Evolutionary conservation across 495 filamentous ascomycete species (phyloP).

Genomic region (Physcia stellaris): DNA sequence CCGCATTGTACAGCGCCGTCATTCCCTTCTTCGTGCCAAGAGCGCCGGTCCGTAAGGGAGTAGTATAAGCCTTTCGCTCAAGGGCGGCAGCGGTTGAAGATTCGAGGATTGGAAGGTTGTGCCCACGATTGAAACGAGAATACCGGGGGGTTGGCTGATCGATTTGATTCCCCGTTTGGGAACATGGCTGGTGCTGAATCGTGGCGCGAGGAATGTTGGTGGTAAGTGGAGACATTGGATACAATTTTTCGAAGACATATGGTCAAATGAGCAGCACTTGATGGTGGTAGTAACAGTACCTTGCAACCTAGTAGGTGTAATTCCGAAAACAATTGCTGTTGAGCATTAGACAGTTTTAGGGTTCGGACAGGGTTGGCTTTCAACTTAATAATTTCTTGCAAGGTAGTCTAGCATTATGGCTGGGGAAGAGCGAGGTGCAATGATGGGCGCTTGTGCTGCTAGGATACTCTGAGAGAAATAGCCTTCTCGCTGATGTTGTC

Average conservation of each 20-base stretch:
- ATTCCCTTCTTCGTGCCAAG: slow-evolving; percentile 88
- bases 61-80: slow-evolving; percentile 57
- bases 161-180: slow-evolving; percentile 30
- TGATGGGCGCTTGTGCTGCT: too few species aligned
- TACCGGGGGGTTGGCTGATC: slow-evolving; percentile 32
- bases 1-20: slow-evolving; percentile 71
- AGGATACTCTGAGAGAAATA: too few species aligned
- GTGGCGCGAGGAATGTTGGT: slow-evolving; percentile 13
- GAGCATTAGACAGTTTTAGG: too few species aligned
- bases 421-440: too few species aligned
- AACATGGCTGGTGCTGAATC: slow-evolving; percentile 3
- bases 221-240: slow-evolving; percentile 9
- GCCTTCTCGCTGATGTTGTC: too few species aligned
- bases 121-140: slow-evolving; percentile 32
- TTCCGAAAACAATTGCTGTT: too few species aligned
- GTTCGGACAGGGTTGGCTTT: too few species aligned
- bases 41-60: slow-evolving; percentile 69
- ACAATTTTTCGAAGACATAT: slow-evolving; percentile 7
- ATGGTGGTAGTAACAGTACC: too few species aligned
- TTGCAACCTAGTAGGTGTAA: too few species aligned
- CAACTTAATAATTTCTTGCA: too few species aligned
- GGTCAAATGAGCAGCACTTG: too few species aligned
- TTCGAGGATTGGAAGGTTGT: slow-evolving; percentile 40
- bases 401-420: too few species aligned
- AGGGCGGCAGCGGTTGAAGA: slow-evolving; percentile 69